Base-by-base conservation (phyloP, 2,329 filamentous ascomycete genomes). In the Teratosphaeria zuluensis region DNA sequence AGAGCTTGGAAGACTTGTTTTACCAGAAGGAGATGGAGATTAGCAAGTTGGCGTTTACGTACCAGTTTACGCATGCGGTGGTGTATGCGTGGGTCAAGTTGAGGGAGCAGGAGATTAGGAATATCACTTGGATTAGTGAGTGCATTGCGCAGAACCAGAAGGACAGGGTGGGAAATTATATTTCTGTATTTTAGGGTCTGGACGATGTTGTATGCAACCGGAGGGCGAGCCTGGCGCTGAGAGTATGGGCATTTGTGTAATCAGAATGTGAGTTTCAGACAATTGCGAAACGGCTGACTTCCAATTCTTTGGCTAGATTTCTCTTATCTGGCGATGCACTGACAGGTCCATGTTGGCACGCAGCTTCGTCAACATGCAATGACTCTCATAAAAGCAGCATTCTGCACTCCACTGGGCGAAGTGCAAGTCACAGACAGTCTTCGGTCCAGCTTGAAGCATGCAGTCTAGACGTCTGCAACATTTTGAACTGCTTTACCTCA, bases 21-120 rank as follows among this genome's bases (percentile, higher is more conserved):
- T 99, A 99, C 74, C 90, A 96, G 75, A 97, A 96, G 78, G 94
- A 99, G 78, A 97, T 97, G 94, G 92, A 99, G 74, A 88, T 97
- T 63, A 92, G 89, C 58, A 99, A 99, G 81, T 78, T 87, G 61
- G 90, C 92, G 8, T 99, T 99, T 72, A 99, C 94, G 4, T 84
- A 90, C 66, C 94, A 99, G 74, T 99, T 99, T 74, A 95, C 91
- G 14, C 91, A 90, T 68, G 89, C 90, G 38, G 90, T 97, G 66
- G 90, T 99, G 55, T 99, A 97, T 73, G 91, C 91, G 19, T 99
- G 94, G 94, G 90, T 99, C 60, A 96, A 95, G 80, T 78, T 99
- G 70, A 85, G 92, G 74, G 94, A 99, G 77, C 94, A 97, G 92
- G 94, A 99, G 88, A 96, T 97, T 69, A 89, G 94, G 65, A 99